Conservation (phyloP, 148 eudicot species). For the Euryodendron excelsum region DNA sequence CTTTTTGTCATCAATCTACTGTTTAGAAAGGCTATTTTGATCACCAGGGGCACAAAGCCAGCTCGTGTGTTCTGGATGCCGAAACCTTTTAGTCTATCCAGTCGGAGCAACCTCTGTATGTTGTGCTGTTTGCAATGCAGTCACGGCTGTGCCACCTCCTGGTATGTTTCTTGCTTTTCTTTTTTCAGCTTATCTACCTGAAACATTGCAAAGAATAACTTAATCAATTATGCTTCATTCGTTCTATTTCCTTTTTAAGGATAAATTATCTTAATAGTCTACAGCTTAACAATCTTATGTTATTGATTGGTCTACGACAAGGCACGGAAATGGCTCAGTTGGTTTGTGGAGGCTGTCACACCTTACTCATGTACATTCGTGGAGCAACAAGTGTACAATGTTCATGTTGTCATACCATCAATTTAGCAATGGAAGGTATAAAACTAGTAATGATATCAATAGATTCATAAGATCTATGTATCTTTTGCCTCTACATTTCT, state of each 20-base stretch:
- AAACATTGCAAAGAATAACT: not conserved
- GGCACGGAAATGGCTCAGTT: constrained; percentile 92
- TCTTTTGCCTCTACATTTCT: no score
- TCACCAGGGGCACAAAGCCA: constrained; percentile 69
- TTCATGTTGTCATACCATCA: constrained; percentile 84
- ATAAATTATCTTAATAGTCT: not conserved
- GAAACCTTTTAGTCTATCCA: constrained; percentile 75
- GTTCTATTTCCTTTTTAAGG: not conserved
- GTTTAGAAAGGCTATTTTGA: constrained; percentile 11
- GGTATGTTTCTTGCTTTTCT: constrained; percentile 35
- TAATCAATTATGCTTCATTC: not conserved
- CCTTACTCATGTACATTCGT: constrained; percentile 78
- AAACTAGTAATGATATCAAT: not conserved
- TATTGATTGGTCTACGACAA: constrained; percentile 23
- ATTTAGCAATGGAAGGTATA: constrained; percentile 76
- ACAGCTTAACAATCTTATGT: not conserved
- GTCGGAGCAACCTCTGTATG: constrained; percentile 86
- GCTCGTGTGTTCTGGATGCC: constrained; percentile 77
- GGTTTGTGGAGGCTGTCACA: constrained; percentile 90
- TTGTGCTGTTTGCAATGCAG: constrained; percentile 88
- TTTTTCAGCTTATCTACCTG: not conserved
- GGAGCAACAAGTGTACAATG: constrained; percentile 95
- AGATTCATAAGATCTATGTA: not conserved
- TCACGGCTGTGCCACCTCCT: constrained; percentile 76
- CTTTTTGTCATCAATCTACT: not conserved